A percentile compares a stretch with the other conserved stretches of the same genome.
Evolutionary conservation across 192 early-diverging fungal genomes (phyloP).

Genomic region (Funneliformis geosporum): DNA sequence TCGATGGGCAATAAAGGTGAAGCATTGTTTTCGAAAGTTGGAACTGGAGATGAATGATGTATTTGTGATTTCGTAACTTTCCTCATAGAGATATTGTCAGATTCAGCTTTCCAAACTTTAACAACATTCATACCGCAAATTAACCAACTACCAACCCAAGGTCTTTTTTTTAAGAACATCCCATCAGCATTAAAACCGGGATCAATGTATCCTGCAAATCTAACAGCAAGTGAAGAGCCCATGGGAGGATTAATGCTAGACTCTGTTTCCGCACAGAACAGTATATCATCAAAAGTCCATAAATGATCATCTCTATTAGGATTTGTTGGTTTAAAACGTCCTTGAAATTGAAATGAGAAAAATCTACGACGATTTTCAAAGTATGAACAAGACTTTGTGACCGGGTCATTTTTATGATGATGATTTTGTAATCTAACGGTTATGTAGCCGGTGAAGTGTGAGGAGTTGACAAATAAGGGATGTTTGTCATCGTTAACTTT

Average conservation of each 20-base stretch:
- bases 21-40: not conserved
- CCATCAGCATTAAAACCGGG: conserved; percentile 41
- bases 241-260: conserved; percentile 26
- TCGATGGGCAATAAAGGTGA: conserved; percentile 23
- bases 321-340: conserved; percentile 46
- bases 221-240: conserved; percentile 34
- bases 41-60: not conserved
- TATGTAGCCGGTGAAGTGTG: conserved; percentile 40
- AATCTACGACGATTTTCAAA: conserved; percentile 37
- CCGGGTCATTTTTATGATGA: not conserved
- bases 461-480: conserved; percentile 36
- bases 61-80: not conserved
- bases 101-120: conserved; percentile 33
- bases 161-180: conserved; percentile 30
- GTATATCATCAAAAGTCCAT: conserved; percentile 41
- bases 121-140: conserved; percentile 45
- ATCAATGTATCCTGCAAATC: conserved; percentile 40
- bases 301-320: conserved; percentile 16
- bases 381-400: conserved; percentile 30
- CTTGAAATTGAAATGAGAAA: conserved; percentile 48
- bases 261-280: conserved; percentile 44
- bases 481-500: conserved; percentile 35
- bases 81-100: not conserved
- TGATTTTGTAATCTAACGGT: conserved; percentile 39
- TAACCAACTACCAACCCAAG: conserved; percentile 44